Evolutionary conservation across 2,329 filamentous ascomycete genomes (phyloP).

Genomic region (Epichloe sibirici): DNA sequence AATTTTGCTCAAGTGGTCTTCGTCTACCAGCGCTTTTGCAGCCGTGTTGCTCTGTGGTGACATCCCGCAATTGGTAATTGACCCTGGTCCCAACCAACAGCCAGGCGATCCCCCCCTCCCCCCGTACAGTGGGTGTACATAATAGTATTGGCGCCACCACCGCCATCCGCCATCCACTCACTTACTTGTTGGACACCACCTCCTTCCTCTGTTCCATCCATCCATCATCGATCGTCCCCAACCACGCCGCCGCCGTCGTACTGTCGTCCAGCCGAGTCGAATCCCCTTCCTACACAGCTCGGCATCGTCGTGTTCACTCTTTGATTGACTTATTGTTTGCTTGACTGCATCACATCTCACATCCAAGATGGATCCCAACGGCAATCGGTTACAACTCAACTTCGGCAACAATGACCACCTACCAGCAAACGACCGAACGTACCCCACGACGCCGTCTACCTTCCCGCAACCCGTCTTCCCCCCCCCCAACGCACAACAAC

Average conservation of each 20-base stretch:
- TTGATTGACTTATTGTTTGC: too few species aligned
- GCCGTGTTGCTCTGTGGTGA: neutral
- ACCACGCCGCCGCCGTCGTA: too few species aligned
- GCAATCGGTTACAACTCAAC: constrained; percentile 54
- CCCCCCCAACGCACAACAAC: constrained; percentile 16
- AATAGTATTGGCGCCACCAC: neutral
- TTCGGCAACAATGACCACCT: constrained; percentile 55
- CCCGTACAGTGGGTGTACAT: neutral
- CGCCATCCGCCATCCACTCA: neutral
- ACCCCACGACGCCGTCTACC: constrained; percentile 85
- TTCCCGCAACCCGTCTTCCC: constrained; percentile 34
- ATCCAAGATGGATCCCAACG: constrained; percentile 38
- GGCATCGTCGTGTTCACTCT: too few species aligned
- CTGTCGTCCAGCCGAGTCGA: too few species aligned
- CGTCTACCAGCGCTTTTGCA: neutral
- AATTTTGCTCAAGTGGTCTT: too few species aligned
- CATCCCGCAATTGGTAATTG: neutral
- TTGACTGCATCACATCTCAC: neutral
- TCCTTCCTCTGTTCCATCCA: neutral
- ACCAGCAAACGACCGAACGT: constrained; percentile 50
- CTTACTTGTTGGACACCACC: neutral
- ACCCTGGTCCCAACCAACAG: neutral
- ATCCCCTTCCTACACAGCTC: too few species aligned
- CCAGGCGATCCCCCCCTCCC: neutral
- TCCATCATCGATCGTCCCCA: neutral